phyloP scores from a whole-genome alignment of 139 green algal species.

The Chlorella sp. region DNA sequence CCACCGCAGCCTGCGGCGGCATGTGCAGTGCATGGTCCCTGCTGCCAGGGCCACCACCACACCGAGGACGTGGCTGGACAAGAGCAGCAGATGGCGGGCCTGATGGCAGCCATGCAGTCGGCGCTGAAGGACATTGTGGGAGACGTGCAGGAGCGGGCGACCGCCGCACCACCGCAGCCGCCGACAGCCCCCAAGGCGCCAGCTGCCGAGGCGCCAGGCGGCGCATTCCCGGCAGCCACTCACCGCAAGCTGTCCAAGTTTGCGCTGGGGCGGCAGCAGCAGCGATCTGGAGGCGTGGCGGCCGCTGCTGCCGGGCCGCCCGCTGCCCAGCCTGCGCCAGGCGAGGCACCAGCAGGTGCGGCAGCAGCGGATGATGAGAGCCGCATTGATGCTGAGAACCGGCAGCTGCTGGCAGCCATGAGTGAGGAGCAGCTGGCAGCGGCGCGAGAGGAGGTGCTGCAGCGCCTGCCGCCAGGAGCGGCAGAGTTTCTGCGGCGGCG shows the following conservation, averaged over 20 bases:
- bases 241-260: constrained; percentile 57
- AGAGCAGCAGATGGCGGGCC: background rate
- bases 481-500: constrained; percentile 45
- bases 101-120: constrained; percentile 23
- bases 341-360: background rate
- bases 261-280: constrained; percentile 29
- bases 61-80: background rate
- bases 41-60: background rate
- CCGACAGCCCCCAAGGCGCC: background rate
- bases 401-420: constrained; percentile 40
- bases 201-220: background rate
- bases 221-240: constrained; percentile 47
- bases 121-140: constrained; percentile 36
- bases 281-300: background rate
- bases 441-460: constrained; percentile 42
- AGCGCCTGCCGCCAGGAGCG: constrained; percentile 16
- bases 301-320: background rate
- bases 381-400: constrained; percentile 42
- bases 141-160: constrained; percentile 38
- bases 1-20: background rate
- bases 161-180: background rate
- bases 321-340: background rate
- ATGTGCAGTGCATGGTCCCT: background rate
- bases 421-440: constrained; percentile 34
- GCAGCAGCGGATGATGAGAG: background rate